A percentile compares a stretch with the other conserved stretches of the same genome.
Conservation (phyloP, 202 grass and related monocot genomes). For the Schoenoplectus tabernaemontani region DNA sequence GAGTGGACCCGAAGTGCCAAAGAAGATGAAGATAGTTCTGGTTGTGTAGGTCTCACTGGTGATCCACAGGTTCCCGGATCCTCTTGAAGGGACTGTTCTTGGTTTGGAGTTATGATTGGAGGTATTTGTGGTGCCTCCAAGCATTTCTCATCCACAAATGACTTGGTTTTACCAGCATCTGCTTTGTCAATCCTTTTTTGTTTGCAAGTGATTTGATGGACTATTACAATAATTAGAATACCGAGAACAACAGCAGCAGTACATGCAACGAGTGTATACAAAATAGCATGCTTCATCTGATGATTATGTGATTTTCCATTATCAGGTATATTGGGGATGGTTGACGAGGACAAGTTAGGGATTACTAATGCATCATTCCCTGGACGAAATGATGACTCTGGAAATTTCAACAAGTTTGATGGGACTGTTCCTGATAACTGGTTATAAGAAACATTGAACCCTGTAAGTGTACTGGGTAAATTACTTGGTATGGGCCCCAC, state of each 20-base stretch:
- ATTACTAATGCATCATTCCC: slow-evolving; percentile 65
- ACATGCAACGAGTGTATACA: slow-evolving; percentile 51
- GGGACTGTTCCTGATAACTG: slow-evolving; percentile 69
- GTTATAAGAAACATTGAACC: slow-evolving; percentile 80
- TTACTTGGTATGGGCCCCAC: slow-evolving; percentile 53
- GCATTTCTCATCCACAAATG: slow-evolving; percentile 28
- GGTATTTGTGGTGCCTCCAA: slow-evolving; percentile 24
- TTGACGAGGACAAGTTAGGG: slow-evolving; percentile 34
- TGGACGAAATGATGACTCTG: slow-evolving; percentile 88
- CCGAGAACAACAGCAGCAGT: slow-evolving; percentile 47
- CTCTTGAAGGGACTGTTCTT: slow-evolving; percentile 26
- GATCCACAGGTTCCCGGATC: background rate
- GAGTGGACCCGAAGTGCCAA: slow-evolving; percentile 58
- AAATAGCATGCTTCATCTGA: slow-evolving; percentile 51
- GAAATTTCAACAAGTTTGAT: slow-evolving; percentile 65
- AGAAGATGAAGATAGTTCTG: slow-evolving; percentile 30
- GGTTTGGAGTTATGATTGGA: slow-evolving; percentile 11
- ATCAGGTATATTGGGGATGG: slow-evolving; percentile 21
- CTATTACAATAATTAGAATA: slow-evolving; percentile 57
- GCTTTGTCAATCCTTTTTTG: slow-evolving; percentile 25
- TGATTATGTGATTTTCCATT: slow-evolving; percentile 22
- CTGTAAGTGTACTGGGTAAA: slow-evolving; percentile 48
- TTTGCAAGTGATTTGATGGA: slow-evolving; percentile 51
- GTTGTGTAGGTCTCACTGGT: slow-evolving; percentile 30
- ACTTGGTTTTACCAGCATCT: slow-evolving; percentile 20